Evolutionary conservation across 2,329 filamentous ascomycete species (phyloP).

Genomic region (Aspergillus sp.): DNA sequence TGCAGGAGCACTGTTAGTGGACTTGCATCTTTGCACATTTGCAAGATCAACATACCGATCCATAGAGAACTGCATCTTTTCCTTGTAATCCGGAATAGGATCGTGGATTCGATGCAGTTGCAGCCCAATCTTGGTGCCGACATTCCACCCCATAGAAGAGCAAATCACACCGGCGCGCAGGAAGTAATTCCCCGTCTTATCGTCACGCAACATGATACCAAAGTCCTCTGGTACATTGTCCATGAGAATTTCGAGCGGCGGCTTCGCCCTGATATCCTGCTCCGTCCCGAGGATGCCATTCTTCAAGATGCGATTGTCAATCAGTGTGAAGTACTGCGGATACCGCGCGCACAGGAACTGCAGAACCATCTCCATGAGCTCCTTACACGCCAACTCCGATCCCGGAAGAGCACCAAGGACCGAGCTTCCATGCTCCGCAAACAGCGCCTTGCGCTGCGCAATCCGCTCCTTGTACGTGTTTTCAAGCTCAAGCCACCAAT

Average conservation of each 20-base stretch:
- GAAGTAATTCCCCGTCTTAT: conserved; percentile 71
- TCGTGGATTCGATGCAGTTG: conserved; percentile 73
- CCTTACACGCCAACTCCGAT: conserved; percentile 78
- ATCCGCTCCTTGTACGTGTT: conserved; percentile 71
- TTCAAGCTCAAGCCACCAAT: conserved; percentile 91
- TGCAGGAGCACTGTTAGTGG: neutral
- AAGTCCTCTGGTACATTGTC: conserved; percentile 86
- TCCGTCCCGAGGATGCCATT: conserved; percentile 70
- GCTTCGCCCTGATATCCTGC: conserved; percentile 63
- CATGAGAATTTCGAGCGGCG: conserved; percentile 72
- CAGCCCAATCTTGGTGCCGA: conserved; percentile 73
- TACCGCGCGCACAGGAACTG: conserved; percentile 81
- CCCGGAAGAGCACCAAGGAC: conserved; percentile 74
- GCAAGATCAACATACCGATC: conserved; percentile 62
- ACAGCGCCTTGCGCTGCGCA: conserved; percentile 68
- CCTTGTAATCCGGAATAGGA: conserved; percentile 79
- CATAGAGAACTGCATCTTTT: conserved; percentile 88
- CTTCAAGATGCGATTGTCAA: conserved; percentile 61
- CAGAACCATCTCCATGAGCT: conserved; percentile 83
- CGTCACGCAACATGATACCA: conserved; percentile 73
- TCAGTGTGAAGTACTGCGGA: conserved; percentile 71
- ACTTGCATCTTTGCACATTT: neutral
- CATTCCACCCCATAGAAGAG: conserved; percentile 79
- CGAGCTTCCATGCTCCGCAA: conserved; percentile 63
- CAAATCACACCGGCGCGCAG: conserved; percentile 79